phyloP scores from a whole-genome alignment of 1,139 yeast species.

The Blastobotrys persicus region DNA sequence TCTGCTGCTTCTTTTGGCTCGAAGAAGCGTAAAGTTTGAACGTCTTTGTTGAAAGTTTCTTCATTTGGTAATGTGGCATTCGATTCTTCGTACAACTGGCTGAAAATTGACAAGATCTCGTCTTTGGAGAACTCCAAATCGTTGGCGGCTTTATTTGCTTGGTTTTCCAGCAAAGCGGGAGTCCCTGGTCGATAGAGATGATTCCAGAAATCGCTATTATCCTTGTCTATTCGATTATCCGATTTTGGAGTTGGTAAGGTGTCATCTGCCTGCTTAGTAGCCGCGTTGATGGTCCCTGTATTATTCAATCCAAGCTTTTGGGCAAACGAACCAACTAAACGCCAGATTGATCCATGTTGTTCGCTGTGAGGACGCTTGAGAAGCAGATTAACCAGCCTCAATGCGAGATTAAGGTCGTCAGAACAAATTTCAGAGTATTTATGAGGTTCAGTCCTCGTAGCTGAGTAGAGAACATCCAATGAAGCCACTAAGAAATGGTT shows the following conservation, averaged over 20 bases:
- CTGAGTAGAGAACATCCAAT: conserved; percentile 29
- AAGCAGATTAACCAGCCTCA: conserved; percentile 20
- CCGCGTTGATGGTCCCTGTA: not conserved
- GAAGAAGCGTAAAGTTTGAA: conserved; percentile 2
- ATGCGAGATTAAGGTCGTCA: conserved; percentile 23
- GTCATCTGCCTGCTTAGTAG: not conserved
- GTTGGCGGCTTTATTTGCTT: not conserved
- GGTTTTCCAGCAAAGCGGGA: not conserved
- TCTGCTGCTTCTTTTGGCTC: not conserved
- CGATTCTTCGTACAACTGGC: conserved; percentile 7
- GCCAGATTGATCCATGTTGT: conserved; percentile 25
- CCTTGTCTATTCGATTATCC: not conserved
- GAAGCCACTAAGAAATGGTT: conserved; percentile 31
- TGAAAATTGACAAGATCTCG: conserved; percentile 1
- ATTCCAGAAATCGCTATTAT: conserved; percentile 4
- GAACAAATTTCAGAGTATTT: conserved; percentile 16
- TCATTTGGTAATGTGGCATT: not conserved
- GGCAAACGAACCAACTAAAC: conserved; percentile 24
- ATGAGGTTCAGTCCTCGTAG: conserved; percentile 23
- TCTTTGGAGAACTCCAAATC: conserved; percentile 2
- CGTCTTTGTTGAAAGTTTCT: conserved; percentile 1
- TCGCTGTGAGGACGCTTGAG: conserved; percentile 18
- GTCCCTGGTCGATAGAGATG: conserved; percentile 2
- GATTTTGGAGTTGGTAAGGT: not conserved
- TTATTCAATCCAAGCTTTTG: conserved; percentile 21